Conservation (phyloP, 2,329 filamentous ascomycete genomes). For the Apiospora hydei region DNA sequence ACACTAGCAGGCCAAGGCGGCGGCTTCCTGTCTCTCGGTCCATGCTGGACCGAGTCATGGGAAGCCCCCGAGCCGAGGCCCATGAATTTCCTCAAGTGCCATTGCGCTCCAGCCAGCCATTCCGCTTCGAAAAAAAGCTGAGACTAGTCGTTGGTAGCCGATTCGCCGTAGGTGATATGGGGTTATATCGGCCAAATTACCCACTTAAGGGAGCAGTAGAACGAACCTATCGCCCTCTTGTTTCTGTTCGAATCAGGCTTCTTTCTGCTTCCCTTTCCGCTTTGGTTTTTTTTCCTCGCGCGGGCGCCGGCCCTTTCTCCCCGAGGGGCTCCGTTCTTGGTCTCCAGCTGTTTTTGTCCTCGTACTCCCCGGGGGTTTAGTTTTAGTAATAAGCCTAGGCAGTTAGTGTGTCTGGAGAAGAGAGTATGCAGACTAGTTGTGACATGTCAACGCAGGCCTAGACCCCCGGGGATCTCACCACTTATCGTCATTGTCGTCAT, state of each 20-base stretch:
- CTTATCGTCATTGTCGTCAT: not conserved
- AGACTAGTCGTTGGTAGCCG: not conserved
- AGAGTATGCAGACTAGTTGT: not conserved
- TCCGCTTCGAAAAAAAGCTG: not conserved
- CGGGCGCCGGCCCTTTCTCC: not conserved
- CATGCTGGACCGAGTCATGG: not conserved
- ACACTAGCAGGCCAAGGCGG: not conserved
- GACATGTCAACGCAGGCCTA: not conserved
- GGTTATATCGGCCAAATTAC: constrained; percentile 11
- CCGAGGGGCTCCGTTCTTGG: not conserved
- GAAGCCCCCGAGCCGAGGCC: not conserved
- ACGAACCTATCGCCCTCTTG: not conserved
- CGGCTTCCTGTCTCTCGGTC: not conserved
- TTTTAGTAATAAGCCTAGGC: no score
- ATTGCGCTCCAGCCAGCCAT: not conserved
- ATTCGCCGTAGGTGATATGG: constrained; percentile 4
- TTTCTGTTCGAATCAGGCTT: not conserved
- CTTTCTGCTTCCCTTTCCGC: not conserved
- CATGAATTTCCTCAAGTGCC: not conserved
- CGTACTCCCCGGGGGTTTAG: not conserved
- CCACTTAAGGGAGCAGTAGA: not conserved
- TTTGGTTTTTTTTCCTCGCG: not conserved
- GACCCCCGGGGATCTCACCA: not conserved
- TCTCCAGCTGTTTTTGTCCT: not conserved
- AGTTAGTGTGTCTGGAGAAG: not conserved